Base-by-base conservation (phyloP, 257 asterid genomes). In the Solanum bulbocastanum region DNA sequence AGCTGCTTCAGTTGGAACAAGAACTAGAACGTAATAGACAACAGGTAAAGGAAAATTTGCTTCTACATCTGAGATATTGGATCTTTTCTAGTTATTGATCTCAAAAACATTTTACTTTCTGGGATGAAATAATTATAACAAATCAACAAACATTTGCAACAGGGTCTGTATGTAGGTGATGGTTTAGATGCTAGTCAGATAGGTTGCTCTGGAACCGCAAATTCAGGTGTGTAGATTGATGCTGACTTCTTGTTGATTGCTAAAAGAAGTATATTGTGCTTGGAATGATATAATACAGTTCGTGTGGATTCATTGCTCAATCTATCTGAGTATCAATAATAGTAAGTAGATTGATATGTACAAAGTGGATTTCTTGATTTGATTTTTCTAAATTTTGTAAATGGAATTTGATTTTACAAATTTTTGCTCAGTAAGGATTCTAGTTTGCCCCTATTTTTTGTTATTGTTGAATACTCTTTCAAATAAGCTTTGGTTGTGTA, bases 1-100 rank as follows among this genome's bases (percentile, higher is more conserved):
- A 91, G 86, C 94, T 97, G 83, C 85, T 95, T 88, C 98, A 97
- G 93, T 69, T 97, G 93, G 98, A 97, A 76, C 98, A 96, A 92
- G 99, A 97, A 92, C 93, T 97, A 82, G 93, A 93, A 37, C 94
- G 93, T 36, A 92, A 92, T 65, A 92, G 94, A 85, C 94, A 91
- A 91, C 98, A 93, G 96, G 98, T 94, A 85, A 83, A 90, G 30
- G 35, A 39, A 78, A 87, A 83, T 35, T 49, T 27, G 27, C 60
- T 33, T 83, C 65, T 33, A 22, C 52, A 25, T 46, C 33, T 30
- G 75, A 15, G 42, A 88, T 88, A 23, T 85, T n/a, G 73, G 7
- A 72, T 69, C 71, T 69, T 4, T 73, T 75, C n/a, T 22, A 71
- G 46, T 20, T 82, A 49, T 82, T 49, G 68, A 86, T 9, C 10